phyloP scores from a whole-genome alignment of 1,139 yeast species.

The Hyphopichia buzzinii region DNA sequence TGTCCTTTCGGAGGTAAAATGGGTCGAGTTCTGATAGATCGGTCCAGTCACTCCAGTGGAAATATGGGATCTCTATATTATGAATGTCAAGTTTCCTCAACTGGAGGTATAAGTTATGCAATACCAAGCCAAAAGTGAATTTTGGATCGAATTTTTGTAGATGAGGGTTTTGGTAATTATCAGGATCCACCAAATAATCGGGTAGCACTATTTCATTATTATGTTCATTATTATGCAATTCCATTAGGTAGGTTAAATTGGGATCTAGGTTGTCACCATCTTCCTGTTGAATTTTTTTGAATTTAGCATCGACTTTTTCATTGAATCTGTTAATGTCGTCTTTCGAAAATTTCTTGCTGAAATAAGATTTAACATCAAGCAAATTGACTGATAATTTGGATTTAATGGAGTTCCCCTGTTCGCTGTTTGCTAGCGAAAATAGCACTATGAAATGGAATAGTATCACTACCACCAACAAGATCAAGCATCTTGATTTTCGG shows the following conservation, averaged over 20 bases:
- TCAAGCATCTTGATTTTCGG: slow-evolving; percentile 18
- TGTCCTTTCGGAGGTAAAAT: slow-evolving; percentile 14
- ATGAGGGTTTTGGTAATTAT: slow-evolving; percentile 11
- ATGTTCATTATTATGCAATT: slow-evolving; percentile 6
- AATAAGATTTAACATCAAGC: slow-evolving; percentile 1
- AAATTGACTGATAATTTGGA: slow-evolving; percentile 1
- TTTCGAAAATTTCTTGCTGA: not conserved
- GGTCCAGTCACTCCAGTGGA: slow-evolving; percentile 39
- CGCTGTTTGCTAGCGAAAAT: slow-evolving; percentile 8
- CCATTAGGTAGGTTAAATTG: slow-evolving; percentile 6
- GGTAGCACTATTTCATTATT: slow-evolving; percentile 10
- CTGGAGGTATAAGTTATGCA: slow-evolving; percentile 17
- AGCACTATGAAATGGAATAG: slow-evolving; percentile 17
- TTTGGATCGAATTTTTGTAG: slow-evolving; percentile 32
- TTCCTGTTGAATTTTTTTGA: slow-evolving; percentile 2
- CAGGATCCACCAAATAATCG: slow-evolving; percentile 10
- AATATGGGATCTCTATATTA: slow-evolving; percentile 20
- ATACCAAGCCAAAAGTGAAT: slow-evolving; percentile 26
- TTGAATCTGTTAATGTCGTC: slow-evolving; percentile 8
- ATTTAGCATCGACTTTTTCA: slow-evolving; percentile 4
- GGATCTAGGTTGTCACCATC: slow-evolving; percentile 1
- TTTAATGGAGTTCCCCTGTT: not conserved
- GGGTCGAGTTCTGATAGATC: slow-evolving; percentile 26
- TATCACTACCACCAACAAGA: slow-evolving; percentile 13
- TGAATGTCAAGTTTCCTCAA: slow-evolving; percentile 5